Conservation (phyloP, 2,329 filamentous ascomycete species). For the Alternaria longipes region DNA sequence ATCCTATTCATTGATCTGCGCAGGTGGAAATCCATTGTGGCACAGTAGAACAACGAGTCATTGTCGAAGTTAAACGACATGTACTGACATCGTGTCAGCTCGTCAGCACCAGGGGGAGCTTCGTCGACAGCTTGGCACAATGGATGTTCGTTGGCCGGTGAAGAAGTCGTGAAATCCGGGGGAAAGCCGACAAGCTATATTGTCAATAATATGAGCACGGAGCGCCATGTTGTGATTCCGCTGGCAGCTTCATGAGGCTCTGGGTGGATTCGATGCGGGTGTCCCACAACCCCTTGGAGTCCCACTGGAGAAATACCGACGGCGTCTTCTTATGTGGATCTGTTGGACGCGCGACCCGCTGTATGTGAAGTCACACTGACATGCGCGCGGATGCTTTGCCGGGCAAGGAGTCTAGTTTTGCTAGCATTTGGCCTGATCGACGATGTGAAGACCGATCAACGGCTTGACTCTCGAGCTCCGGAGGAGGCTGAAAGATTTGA, state of each 20-base stretch:
- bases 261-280: conserved; percentile 19
- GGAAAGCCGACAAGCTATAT: conserved; percentile 1
- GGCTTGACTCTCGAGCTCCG: conserved; percentile 27
- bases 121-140: background rate
- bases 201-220: conserved; percentile 1
- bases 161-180: background rate
- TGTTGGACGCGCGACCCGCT: conserved; percentile 31
- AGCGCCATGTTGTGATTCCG: conserved; percentile 7
- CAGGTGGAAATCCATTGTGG: conserved; percentile 7
- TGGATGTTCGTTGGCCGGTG: background rate
- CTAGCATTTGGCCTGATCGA: conserved; percentile 23
- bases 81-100: background rate
- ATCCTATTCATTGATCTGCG: conserved; percentile 10
- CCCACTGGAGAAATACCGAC: conserved; percentile 17
- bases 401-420: conserved; percentile 19
- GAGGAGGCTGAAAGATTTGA: conserved; percentile 37
- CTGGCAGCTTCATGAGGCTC: conserved; percentile 16
- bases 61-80: background rate
- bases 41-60: conserved; percentile 14
- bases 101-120: background rate
- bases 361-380: conserved; percentile 37
- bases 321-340: conserved; percentile 23
- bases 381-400: conserved; percentile 30
- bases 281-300: conserved; percentile 16
- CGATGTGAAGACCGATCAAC: conserved; percentile 22